These are phyloP conservation scores for Candida morakotiae DNA, from an alignment of 805 yeast genomes.

Conservation along the genomic window DNA sequence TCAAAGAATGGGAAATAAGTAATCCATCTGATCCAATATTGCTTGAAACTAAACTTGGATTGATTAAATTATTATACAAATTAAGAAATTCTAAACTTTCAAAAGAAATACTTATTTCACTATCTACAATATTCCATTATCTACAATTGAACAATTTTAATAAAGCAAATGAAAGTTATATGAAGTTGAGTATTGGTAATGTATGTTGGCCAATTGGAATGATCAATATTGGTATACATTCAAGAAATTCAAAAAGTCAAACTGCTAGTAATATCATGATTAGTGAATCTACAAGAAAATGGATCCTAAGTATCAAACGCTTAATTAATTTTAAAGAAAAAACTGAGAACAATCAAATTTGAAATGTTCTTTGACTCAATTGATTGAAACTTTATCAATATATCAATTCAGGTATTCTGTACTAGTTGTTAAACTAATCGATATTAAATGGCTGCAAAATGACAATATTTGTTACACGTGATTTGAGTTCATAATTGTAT, in stretches of 20 bases:
- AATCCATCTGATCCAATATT: constrained; percentile 12
- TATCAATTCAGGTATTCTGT: too few species aligned
- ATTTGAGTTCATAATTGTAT: too few species aligned
- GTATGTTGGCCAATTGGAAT: constrained; percentile 94
- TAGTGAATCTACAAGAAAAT: constrained; percentile 67
- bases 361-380: too few species aligned
- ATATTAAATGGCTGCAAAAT: too few species aligned
- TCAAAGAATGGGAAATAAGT: constrained; percentile 36
- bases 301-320: constrained; percentile 75
- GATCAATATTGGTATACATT: constrained; percentile 73
- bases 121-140: constrained; percentile 57
- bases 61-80: constrained; percentile 48
- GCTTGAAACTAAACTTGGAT: constrained; percentile 36
- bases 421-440: too few species aligned
- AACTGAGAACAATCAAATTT: too few species aligned
- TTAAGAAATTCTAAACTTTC: constrained; percentile 35
- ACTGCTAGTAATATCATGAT: constrained; percentile 68
- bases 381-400: too few species aligned
- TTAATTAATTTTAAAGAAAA: constrained; percentile 50
- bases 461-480: too few species aligned
- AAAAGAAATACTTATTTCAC: constrained; percentile 44
- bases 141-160: constrained; percentile 51
- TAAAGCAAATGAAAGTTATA: constrained; percentile 63
- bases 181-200: constrained; percentile 78
- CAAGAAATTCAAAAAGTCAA: constrained; percentile 52